A percentile compares a stretch with the other conserved stretches of the same genome.
Evolutionary conservation across 257 asterid species (phyloP).

Genomic region (Forsythia suspensa): DNA sequence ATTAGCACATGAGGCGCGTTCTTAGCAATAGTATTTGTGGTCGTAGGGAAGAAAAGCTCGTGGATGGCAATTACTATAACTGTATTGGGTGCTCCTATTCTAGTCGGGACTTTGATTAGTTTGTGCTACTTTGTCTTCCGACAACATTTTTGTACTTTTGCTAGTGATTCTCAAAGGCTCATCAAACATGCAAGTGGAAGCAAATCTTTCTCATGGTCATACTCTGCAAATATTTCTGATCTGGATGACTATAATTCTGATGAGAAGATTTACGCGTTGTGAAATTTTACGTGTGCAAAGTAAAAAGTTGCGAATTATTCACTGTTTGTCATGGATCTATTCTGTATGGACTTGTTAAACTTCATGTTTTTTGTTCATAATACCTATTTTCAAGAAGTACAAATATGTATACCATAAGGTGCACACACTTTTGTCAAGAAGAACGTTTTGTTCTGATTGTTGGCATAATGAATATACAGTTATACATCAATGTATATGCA

Average conservation of each 20-base stretch:
- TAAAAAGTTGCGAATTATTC: no score
- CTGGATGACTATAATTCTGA: conserved; percentile 80
- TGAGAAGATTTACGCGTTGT: conserved; percentile 85
- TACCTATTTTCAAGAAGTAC: no score
- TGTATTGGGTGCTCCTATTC: conserved; percentile 75
- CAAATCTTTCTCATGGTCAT: conserved; percentile 89
- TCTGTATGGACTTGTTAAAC: no score
- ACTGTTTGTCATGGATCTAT: neutral
- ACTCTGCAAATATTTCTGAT: conserved; percentile 74
- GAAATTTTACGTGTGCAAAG: conserved; percentile 5
- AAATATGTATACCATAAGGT: no score
- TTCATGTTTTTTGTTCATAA: no score
- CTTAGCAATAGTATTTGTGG: conserved; percentile 72
- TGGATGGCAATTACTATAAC: conserved; percentile 92
- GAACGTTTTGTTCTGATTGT: no score
- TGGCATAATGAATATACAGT: no score
- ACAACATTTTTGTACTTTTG: conserved; percentile 76
- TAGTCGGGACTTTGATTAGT: conserved; percentile 68
- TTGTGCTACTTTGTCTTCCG: conserved; percentile 86
- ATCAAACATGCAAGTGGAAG: conserved; percentile 81
- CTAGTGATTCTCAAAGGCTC: conserved; percentile 79
- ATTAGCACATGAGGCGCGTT: conserved; percentile 91
- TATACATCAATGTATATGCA: no score
- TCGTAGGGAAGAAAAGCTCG: conserved; percentile 60
- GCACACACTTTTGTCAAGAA: no score